Base-by-base conservation (phyloP, 2,329 filamentous ascomycete species). In the Fusarium pseudoanthophilum region DNA sequence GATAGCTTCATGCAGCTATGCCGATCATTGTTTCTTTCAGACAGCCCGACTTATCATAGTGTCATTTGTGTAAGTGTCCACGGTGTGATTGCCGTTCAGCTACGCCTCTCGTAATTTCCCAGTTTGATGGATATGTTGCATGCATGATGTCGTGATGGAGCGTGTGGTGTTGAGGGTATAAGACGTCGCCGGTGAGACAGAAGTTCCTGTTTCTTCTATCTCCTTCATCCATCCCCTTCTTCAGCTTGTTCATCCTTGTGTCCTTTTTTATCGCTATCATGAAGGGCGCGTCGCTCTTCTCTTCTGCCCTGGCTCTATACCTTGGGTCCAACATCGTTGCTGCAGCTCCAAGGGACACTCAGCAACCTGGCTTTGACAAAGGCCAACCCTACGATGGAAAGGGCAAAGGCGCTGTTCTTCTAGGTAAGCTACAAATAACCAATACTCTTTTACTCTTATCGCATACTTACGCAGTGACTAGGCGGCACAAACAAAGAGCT, bases 401-500 rank as follows among this genome's bases (percentile, higher is more conserved):
- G 34, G 88, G 88, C 42, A 91, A 89, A 75, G 90, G 90, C 4
- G 89, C 82, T 24, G 86, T 86, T 1, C 84, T 92, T 32, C 77
- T 87, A 40, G 90, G 90, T 91, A 20, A 34, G 8, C 2, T 34
- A 3, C 3, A 18, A 24, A 9, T 8, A 30, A 2, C 4, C 3
- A 3, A 30, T 20, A 4, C 15, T 24, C 15, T 5, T 3, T 10
- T 7, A 13, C 11, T 49, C 11, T 7, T 1, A 49, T 4, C 46
- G 1, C 7, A 24, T 18, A 51, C 46, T 51, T 32, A 51, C 28
- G 7, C 21, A 18, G 46, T 32, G 7, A 32, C 0, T n/a, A 51
- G 91, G 90, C 21, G 91, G 90, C 34, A 92, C 91, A 28, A 91
- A 93, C 77, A 83, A 86, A 55, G 82, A 85, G 57, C 80, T 92